These are phyloP conservation scores for Suillus discolor DNA, from an alignment of 768 basidiomycete species.

Conservation along the genomic window DNA sequence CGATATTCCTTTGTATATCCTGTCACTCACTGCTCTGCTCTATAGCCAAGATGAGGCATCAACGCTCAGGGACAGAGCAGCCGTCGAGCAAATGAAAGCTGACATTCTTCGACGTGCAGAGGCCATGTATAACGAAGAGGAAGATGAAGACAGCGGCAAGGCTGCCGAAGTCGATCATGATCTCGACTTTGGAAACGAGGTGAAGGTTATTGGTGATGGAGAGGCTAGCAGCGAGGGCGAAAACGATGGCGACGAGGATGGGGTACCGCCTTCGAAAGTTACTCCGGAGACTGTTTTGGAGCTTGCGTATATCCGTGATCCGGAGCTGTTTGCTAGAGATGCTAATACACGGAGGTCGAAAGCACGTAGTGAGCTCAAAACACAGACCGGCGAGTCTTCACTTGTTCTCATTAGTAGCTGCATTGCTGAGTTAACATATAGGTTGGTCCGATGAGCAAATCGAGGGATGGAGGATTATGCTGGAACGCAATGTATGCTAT, in stretches of 20 bases:
- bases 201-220: constrained; percentile 63
- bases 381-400: constrained; percentile 58
- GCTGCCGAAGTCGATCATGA: constrained; percentile 44
- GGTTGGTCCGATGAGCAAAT: constrained; percentile 85
- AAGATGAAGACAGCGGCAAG: constrained; percentile 46
- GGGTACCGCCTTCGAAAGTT: constrained; percentile 19
- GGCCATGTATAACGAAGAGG: constrained; percentile 64
- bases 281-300: constrained; percentile 70
- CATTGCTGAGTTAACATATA: constrained; percentile 23
- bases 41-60: constrained; percentile 47
- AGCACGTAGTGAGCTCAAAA: constrained; percentile 63
- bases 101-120: constrained; percentile 81
- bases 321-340: constrained; percentile 78
- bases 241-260: constrained; percentile 32
- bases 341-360: constrained; percentile 70
- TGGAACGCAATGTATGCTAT: constrained; percentile 79
- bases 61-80: constrained; percentile 55
- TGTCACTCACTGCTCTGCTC: constrained; percentile 10
- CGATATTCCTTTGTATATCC: constrained; percentile 7
- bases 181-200: constrained; percentile 54
- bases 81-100: constrained; percentile 77
- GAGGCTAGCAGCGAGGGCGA: constrained; percentile 44
- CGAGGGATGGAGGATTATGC: constrained; percentile 90
- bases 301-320: constrained; percentile 73
- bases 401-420: constrained; percentile 1